Evolutionary conservation across 495 filamentous ascomycete genomes (phyloP).

Genomic region (Sphaerosporella brunnea): DNA sequence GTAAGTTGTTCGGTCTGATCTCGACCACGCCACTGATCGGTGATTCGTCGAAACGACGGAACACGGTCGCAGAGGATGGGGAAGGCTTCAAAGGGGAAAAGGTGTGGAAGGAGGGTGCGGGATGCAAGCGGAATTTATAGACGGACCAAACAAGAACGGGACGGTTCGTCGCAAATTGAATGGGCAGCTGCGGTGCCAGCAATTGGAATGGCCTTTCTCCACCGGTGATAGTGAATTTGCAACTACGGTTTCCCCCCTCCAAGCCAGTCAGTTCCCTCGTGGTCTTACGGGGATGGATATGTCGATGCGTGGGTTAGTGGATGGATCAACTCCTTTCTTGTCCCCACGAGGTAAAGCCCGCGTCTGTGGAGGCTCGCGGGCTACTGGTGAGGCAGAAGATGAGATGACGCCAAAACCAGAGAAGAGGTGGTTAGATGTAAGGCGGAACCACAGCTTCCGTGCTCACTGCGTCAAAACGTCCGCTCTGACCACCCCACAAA

Average conservation of each 20-base stretch:
- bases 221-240: no score
- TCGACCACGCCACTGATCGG: constrained; percentile 6
- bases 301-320: no score
- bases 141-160: no score
- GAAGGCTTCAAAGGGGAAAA: not conserved
- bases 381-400: constrained; percentile 4
- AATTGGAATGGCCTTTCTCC: no score
- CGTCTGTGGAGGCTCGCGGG: no score
- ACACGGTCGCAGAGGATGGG: not conserved
- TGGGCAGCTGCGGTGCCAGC: no score
- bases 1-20: not conserved
- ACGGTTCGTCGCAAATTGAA: no score
- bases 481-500: not conserved
- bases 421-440: not conserved
- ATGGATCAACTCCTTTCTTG: no score
- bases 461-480: not conserved
- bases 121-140: constrained; percentile 1
- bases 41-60: constrained; percentile 5
- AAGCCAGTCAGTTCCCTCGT: no score
- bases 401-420: constrained; percentile 2
- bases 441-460: not conserved
- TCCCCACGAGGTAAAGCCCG: no score
- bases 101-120: not conserved
- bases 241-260: no score
- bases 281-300: no score